A percentile compares a stretch with the other conserved stretches of the same genome.
phyloP scores from a whole-genome alignment of 768 basidiomycete genomes.

The Termitomyces sp. region DNA sequence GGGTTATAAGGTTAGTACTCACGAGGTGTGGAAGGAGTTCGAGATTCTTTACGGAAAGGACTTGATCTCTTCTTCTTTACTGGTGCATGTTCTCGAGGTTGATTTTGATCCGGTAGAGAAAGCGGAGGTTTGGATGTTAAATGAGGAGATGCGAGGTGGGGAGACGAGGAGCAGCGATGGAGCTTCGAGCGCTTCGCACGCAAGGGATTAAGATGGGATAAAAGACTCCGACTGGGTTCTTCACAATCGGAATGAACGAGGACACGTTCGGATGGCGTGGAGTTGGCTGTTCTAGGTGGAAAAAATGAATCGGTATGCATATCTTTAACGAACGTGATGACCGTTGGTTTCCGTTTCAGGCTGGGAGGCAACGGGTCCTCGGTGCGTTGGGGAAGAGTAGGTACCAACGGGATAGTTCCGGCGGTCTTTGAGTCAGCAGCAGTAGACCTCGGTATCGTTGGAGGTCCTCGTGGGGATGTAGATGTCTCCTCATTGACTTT shows the following conservation, averaged over 20 bases:
- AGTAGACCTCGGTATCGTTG: not conserved
- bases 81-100: constrained; percentile 6
- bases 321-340: constrained; percentile 11
- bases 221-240: constrained; percentile 18
- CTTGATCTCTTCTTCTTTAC: constrained; percentile 19
- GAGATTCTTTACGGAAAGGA: constrained; percentile 21
- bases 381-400: not conserved
- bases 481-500: not conserved
- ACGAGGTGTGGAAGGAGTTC: constrained; percentile 15
- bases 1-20: not conserved
- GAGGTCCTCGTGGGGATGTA: not conserved
- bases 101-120: not conserved
- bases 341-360: constrained; percentile 13
- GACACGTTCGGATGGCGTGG: constrained; percentile 11
- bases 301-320: not conserved
- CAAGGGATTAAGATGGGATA: constrained; percentile 25
- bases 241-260: constrained; percentile 14
- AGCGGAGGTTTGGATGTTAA: constrained; percentile 15
- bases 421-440: not conserved
- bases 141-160: constrained; percentile 23
- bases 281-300: not conserved
- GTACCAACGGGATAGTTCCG: not conserved
- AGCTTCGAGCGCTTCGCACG: constrained; percentile 26
- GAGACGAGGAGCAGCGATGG: constrained; percentile 26
- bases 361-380: not conserved